Evolutionary conservation across 1,284 basidiomycete species (phyloP).

Genomic region (Ustilago trichophora): DNA sequence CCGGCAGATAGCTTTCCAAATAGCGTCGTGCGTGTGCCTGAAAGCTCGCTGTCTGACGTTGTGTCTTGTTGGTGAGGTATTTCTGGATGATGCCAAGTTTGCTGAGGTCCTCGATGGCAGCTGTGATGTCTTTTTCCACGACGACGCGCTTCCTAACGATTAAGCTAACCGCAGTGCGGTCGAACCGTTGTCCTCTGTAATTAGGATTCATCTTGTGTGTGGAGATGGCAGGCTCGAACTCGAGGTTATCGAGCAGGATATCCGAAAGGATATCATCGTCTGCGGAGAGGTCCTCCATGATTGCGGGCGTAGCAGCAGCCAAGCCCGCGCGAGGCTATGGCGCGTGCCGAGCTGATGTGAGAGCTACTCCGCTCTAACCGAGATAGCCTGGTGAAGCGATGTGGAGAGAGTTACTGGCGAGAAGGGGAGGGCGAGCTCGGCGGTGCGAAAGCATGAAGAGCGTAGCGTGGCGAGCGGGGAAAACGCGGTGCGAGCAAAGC

Average conservation of each 20-base stretch:
- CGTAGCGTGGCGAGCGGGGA: background rate
- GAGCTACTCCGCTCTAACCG: slow-evolving; percentile 16
- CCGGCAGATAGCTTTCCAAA: slow-evolving; percentile 63
- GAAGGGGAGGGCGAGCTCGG: slow-evolving; percentile 11
- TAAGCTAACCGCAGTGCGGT: slow-evolving; percentile 52
- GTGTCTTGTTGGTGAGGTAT: slow-evolving; percentile 54
- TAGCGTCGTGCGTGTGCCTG: slow-evolving; percentile 61
- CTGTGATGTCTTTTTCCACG: slow-evolving; percentile 52
- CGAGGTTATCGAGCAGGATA: slow-evolving; percentile 64
- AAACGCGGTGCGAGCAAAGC: background rate
- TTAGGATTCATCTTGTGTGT: slow-evolving; percentile 66
- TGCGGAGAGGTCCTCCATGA: slow-evolving; percentile 64
- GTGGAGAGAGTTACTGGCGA: background rate
- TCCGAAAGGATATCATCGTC: slow-evolving; percentile 66
- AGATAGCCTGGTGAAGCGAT: slow-evolving; percentile 3
- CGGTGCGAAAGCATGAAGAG: slow-evolving; percentile 36
- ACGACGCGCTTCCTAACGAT: slow-evolving; percentile 59
- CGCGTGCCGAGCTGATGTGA: slow-evolving; percentile 7
- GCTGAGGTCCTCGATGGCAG: slow-evolving; percentile 56
- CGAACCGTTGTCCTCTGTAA: slow-evolving; percentile 61
- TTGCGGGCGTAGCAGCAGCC: slow-evolving; percentile 31
- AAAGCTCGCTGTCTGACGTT: slow-evolving; percentile 49
- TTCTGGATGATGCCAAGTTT: slow-evolving; percentile 57
- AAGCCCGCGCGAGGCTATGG: slow-evolving; percentile 32
- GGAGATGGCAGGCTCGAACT: slow-evolving; percentile 63